phyloP scores from a whole-genome alignment of 371 early-diverging fungal species.

The Dipsacomyces acuminosporus region DNA sequence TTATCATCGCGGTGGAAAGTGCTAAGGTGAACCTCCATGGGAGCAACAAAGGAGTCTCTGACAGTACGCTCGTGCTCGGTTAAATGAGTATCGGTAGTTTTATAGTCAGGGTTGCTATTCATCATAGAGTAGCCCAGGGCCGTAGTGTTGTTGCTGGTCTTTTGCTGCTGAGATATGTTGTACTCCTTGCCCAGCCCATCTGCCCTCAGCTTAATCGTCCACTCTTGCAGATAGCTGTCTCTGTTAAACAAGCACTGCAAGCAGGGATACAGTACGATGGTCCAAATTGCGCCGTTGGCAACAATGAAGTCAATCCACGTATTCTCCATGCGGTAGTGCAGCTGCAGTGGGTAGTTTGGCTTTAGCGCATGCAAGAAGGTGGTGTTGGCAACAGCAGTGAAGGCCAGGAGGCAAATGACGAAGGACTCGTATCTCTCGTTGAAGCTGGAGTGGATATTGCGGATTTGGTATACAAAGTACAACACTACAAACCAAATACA shows the following conservation, averaged over 20 bases:
- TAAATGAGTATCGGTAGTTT: too few relatives aligned
- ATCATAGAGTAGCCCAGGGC: too few relatives aligned
- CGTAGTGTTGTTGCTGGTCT: too few relatives aligned
- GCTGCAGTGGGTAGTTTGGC: slow-evolving; percentile 13
- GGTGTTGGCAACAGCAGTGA: neutral
- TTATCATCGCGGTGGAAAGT: too few relatives aligned
- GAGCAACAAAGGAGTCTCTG: too few relatives aligned
- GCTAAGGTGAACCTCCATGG: too few relatives aligned
- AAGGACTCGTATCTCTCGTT: slow-evolving; percentile 30
- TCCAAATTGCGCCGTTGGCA: neutral
- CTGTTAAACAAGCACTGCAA: neutral
- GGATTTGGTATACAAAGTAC: slow-evolving; percentile 9
- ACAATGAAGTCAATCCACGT: neutral
- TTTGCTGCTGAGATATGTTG: neutral
- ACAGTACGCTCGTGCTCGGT: too few relatives aligned
- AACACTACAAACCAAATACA: slow-evolving; percentile 17
- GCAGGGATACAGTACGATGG: neutral
- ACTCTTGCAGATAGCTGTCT: neutral
- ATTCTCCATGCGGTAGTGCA: neutral
- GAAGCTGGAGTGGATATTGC: slow-evolving; percentile 34
- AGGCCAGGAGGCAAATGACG: slow-evolving; percentile 6
- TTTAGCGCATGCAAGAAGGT: slow-evolving; percentile 7
- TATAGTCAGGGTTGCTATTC: too few relatives aligned
- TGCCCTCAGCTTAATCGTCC: neutral
- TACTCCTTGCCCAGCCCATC: neutral